Base-by-base conservation (phyloP, 345 rosid genomes). In the Viola odorata region DNA sequence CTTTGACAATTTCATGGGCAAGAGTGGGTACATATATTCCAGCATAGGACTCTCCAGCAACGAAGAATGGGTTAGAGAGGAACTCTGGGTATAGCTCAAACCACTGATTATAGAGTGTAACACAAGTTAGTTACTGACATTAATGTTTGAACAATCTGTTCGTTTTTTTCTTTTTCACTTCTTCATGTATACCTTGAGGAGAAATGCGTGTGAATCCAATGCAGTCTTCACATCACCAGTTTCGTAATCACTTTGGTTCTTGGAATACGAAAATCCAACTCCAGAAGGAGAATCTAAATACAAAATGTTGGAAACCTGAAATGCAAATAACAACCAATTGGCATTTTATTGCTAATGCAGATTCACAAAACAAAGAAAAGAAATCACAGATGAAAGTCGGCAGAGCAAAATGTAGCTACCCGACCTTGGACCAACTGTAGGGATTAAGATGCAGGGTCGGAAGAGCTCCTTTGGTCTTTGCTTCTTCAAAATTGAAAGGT, bases 21-120 rank as follows among this genome's bases (percentile, higher is more conserved):
- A 92, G 96, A 55, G 85, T 89, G 37, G 96, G 98, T 62, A 92
- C 90, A 64, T 83, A 89, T 50, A 92, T 63, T 66, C 96, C 98
- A 59, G 96, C 96, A 77, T 85, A 92, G 4, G 98, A 92, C 85
- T 88, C 98, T 72, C 98, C 98, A 13, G 96, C 67, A 59, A 92
- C 66, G 64, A 68, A 92, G 63, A 92, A 83, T 2, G 91, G 94
- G 72, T 89, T 89, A 49, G 85, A 51, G 39, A 82, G 88, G 71
- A 87, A 89, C 78, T 92, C 94, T 0, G 91, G 83, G 74, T 83
- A 92, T 42, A 79, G 76, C 70, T 84, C 74, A 74, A 92, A 87
- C 96, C 98, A 92, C 94, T 92, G 79, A 10, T 53, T 39, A 38
- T 57, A 75, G 51, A 64, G 39, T 17, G 53, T 37, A 15, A 63